Evolutionary conservation across 129 eudicot genomes (phyloP).

Genomic region (Artemisia argyi): DNA sequence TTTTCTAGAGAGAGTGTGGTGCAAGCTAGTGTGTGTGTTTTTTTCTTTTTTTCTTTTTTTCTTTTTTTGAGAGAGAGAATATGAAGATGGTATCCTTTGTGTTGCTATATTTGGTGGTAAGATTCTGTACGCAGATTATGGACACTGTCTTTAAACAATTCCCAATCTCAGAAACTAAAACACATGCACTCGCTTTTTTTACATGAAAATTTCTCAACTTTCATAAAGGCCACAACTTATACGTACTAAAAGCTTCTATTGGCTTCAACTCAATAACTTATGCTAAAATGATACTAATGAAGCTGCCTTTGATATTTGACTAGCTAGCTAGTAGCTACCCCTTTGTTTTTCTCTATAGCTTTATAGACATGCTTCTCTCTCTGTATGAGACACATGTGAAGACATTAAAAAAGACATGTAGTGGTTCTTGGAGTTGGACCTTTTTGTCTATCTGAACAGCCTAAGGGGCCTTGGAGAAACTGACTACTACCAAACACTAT

Average conservation of each 20-base stretch:
- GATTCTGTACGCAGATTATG: conserved; percentile 47
- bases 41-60: too few species aligned
- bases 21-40: conserved; percentile 6
- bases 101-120: conserved; percentile 61
- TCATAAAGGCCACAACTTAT: too few species aligned
- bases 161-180: conserved; percentile 46
- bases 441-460: conserved; percentile 27
- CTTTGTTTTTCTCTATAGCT: conserved; percentile 20
- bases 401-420: conserved; percentile 26
- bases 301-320: conserved; percentile 22
- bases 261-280: too few species aligned
- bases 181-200: conserved; percentile 30
- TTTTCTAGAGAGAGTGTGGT: conserved; percentile 14
- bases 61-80: conserved; percentile 17
- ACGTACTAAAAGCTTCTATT: too few species aligned
- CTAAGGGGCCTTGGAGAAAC: conserved; percentile 25
- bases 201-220: not conserved
- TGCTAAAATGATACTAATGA: too few species aligned
- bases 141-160: conserved; percentile 48
- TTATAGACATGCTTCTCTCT: conserved; percentile 13
- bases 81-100: conserved; percentile 44
- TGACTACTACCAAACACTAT: conserved; percentile 30
- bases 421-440: conserved; percentile 31
- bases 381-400: conserved; percentile 8
- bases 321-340: not conserved